These are phyloP conservation scores for Pseudocercospora pini-densiflorae DNA, from an alignment of 2,329 filamentous ascomycete species.

Conservation along the genomic window DNA sequence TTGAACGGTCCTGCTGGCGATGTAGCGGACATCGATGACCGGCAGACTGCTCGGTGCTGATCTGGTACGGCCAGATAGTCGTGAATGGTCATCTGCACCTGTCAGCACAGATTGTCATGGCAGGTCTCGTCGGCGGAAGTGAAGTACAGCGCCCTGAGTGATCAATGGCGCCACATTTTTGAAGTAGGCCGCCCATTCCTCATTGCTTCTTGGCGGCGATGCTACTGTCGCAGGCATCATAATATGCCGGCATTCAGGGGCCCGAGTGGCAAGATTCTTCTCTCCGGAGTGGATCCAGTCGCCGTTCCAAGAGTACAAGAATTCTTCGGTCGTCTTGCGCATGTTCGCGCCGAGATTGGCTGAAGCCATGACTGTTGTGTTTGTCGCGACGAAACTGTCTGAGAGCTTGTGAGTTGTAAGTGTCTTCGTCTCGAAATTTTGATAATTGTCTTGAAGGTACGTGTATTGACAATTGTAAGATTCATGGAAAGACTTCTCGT, in stretches of 20 bases:
- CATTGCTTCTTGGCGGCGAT: constrained; percentile 13
- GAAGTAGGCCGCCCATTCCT: constrained; percentile 25
- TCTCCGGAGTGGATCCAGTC: constrained; percentile 22
- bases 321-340: constrained; percentile 26
- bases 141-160: constrained; percentile 20
- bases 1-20: constrained; percentile 25
- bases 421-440: too few species aligned
- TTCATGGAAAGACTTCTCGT: neutral
- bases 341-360: constrained; percentile 20
- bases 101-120: neutral
- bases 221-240: constrained; percentile 21
- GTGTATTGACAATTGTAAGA: neutral
- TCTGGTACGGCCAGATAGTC: constrained; percentile 26
- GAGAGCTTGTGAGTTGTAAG: too few species aligned
- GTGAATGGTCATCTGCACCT: constrained; percentile 29
- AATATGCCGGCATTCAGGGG: constrained; percentile 24
- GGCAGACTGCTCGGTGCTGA: constrained; percentile 19
- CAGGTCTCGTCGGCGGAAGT: neutral
- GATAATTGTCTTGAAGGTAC: too few species aligned
- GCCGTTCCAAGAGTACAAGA: constrained; percentile 28
- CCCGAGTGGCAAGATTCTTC: constrained; percentile 17
- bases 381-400: too few species aligned
- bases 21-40: constrained; percentile 21
- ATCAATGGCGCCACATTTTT: constrained; percentile 20
- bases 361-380: constrained; percentile 11